Percentiles rank a stretch among this genome's conserved stretches.
These are phyloP conservation scores for Ceratocystis lukuohia DNA, from an alignment of 2,329 filamentous ascomycete species.

Conservation along the genomic window DNA sequence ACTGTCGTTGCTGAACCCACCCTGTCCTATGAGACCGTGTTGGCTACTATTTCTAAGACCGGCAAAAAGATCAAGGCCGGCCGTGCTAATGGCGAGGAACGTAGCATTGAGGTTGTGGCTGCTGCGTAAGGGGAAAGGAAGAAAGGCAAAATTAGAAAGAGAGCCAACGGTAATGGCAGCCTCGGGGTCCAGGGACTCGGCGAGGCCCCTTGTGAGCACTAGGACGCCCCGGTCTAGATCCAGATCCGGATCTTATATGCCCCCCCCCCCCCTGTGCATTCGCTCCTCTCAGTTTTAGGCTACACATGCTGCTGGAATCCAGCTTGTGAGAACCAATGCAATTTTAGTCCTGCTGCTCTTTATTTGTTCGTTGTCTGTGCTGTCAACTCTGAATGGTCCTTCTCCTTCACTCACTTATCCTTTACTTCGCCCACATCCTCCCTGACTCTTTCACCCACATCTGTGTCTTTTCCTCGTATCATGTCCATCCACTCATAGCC, in stretches of 20 bases:
- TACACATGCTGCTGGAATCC: conserved; percentile 4
- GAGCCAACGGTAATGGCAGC: no score
- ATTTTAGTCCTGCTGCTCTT: neutral
- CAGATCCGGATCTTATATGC: neutral
- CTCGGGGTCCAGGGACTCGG: no score
- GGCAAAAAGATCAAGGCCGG: conserved; percentile 79
- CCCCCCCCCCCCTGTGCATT: neutral
- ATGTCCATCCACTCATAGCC: conserved; percentile 9
- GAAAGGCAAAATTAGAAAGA: no score
- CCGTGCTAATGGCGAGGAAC: conserved; percentile 52
- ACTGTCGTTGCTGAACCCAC: conserved; percentile 56
- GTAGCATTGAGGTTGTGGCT: conserved; percentile 37
- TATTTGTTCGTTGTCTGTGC: neutral
- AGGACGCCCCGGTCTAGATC: neutral
- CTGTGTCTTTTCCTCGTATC: conserved; percentile 5
- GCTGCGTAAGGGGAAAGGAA: conserved; percentile 24
- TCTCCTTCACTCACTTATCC: no score
- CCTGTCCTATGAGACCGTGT: conserved; percentile 66
- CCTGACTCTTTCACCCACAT: neutral
- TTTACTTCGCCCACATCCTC: no score
- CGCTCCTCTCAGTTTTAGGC: neutral
- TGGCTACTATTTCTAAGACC: conserved; percentile 85
- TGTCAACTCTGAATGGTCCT: neutral
- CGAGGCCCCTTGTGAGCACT: no score
- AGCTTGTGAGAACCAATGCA: neutral